Base-by-base conservation (phyloP, 2,329 filamentous ascomycete species). In the Domatiomyces catenatus region DNA sequence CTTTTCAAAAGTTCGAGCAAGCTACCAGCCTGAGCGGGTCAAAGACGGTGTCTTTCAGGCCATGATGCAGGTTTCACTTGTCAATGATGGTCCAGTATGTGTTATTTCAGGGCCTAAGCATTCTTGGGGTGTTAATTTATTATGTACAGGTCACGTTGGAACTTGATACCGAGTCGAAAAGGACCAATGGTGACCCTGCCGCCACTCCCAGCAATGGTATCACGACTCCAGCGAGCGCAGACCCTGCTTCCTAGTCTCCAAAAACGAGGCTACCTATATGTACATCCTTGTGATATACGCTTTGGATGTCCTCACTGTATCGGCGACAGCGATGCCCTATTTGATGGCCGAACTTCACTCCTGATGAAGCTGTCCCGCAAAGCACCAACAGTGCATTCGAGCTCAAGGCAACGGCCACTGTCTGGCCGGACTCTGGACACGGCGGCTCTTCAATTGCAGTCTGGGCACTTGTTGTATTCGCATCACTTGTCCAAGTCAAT, bases 31-130 rank as follows among this genome's bases (percentile, higher is more conserved):
- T 5, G 84, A 87, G 7, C 81, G 75, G 56, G 89, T 98, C 52
- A 88, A 94, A 64, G 83, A 98, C 64, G 92, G 93, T n/a, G 80
- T 90, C 26, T 98, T 98, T 66, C 90, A 94, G 63, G 92, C 92
- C 47, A 95, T 94, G 89, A 98, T 98, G 92, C 84, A 96, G 63
- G 90, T 98, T 52, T 84, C 85, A 47, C 69, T 95, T 26, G 81
- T 95, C 47, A 96, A 96, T 59, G 90, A 96, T 61, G 79, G 79
- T 62, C 79, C 79, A 70, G 79, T 82, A 76, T 72, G 77, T 77
- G 32, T 12, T 19, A 7, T n/a, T 45, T 20, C 43, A 12, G 43
- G 42, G 43, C 19, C 43, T 26, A 45, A 2, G 2, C n/a, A 26
- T 10, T 1, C 18, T 45, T 2, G 32, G 15, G 32, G 12, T 39